Percentiles rank a stretch among this genome's conserved stretches.
Evolutionary conservation across 1,284 basidiomycete genomes (phyloP).

Genomic region (Calocybe gambosa): DNA sequence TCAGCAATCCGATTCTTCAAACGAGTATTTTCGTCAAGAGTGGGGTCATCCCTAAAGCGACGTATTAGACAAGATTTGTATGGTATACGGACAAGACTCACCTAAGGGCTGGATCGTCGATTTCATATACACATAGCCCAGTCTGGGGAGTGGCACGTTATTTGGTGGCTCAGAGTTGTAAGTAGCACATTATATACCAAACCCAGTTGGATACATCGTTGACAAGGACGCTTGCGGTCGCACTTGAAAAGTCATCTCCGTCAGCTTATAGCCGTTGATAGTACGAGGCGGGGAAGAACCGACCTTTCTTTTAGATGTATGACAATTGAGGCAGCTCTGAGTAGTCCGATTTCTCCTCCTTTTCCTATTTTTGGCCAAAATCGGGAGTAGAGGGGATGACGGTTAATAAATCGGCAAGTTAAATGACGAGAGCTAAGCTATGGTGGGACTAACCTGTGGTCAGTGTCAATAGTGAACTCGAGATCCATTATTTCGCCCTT

Average conservation of each 20-base stretch:
- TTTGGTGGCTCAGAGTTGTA: conserved; percentile 15
- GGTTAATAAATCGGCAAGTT: conserved; percentile 41
- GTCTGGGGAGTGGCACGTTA: conserved; percentile 43
- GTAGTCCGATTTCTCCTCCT: conserved; percentile 84
- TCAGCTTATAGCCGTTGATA: conserved; percentile 2
- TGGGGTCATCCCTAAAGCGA: conserved; percentile 67
- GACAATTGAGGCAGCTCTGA: conserved; percentile 83
- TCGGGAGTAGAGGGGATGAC: conserved; percentile 35
- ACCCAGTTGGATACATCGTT: conserved; percentile 78
- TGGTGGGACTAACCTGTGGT: conserved; percentile 44
- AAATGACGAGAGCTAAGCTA: conserved; percentile 18
- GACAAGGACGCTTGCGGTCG: conserved; percentile 80
- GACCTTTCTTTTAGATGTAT: conserved; percentile 89
- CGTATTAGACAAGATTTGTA: background rate
- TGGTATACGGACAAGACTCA: conserved; percentile 27
- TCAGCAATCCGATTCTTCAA: conserved; percentile 83
- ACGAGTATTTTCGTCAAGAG: conserved; percentile 76
- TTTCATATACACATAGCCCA: conserved; percentile 87
- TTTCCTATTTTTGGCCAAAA: conserved; percentile 45
- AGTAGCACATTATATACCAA: conserved; percentile 38
- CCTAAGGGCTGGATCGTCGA: conserved; percentile 81
- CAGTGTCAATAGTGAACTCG: conserved; percentile 60
- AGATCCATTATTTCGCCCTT: conserved; percentile 65
- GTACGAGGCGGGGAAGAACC: conserved; percentile 23
- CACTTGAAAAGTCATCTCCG: conserved; percentile 40